A percentile compares a stretch with the other conserved stretches of the same genome.
phyloP scores from a whole-genome alignment of 2,329 filamentous ascomycete species.

The Aspergillus sp. region DNA sequence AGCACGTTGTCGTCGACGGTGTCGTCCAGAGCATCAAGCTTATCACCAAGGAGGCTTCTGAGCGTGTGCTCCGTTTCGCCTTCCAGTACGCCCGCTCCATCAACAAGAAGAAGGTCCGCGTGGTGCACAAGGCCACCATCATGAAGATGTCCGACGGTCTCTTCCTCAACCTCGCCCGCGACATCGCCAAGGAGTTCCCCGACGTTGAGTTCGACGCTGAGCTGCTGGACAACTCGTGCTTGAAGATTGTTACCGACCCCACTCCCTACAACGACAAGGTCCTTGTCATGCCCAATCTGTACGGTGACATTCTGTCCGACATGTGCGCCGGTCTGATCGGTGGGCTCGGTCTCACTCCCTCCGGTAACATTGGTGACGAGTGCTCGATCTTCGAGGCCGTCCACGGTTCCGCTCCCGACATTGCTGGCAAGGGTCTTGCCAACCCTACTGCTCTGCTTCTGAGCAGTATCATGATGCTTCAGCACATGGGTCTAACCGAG shows the following conservation, averaged over 20 bases:
- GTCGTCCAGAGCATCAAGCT: constrained; percentile 99
- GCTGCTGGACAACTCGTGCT: constrained; percentile 97
- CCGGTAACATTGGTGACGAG: constrained; percentile 97
- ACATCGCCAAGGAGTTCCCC: constrained; percentile 92
- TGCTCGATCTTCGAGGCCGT: constrained; percentile 99
- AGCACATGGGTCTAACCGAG: constrained; percentile 87
- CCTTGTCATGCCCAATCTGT: constrained; percentile 93
- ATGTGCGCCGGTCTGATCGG: constrained; percentile 99
- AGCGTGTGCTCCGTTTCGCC: constrained; percentile 92
- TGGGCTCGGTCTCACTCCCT: constrained; percentile 92
- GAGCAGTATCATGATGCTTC: constrained; percentile 98
- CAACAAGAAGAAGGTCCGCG: constrained; percentile 92
- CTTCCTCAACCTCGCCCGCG: constrained; percentile 79
- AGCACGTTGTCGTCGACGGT: constrained; percentile 95
- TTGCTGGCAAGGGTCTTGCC: constrained; percentile 89
- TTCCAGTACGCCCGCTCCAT: constrained; percentile 96
- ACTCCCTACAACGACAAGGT: constrained; percentile 98
- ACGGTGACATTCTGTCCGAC: constrained; percentile 98
- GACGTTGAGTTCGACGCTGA: constrained; percentile 94
- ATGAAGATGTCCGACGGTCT: constrained; percentile 99
- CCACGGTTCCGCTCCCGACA: constrained; percentile 94
- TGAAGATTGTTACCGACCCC: constrained; percentile 97
- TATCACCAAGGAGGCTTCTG: constrained; percentile 88
- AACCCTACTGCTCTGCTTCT: constrained; percentile 96
- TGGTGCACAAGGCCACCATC: constrained; percentile 99